Base-by-base conservation (phyloP, 345 rosid genomes). In the Arabidopsis arenosa region DNA sequence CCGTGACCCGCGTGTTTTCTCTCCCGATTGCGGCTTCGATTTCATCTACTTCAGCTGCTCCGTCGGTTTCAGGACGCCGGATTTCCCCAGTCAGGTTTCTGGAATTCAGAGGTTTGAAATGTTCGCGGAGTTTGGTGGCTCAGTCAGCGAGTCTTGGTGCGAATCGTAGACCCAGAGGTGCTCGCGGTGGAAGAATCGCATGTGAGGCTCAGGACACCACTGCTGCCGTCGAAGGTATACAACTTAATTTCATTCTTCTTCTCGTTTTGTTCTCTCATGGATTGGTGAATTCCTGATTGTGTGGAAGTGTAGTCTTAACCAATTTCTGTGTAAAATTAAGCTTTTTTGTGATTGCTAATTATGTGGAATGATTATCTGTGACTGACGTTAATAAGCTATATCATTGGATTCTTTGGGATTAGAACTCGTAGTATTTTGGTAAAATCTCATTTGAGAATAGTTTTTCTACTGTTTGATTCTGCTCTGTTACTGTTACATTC, bases 181-280 rank as follows among this genome's bases (percentile, higher is more conserved):
- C 58, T 45, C 79, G 72, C 13, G 63, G 70, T 36, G 75, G 66
- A 44, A 6, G 79, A 68, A 61, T 79, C 33, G 12, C 30, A 15
- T 73, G 66, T 37, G 82, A 73, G 39, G 47, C 82, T 68, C 79
- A 79, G 67, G 82, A 79, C 64, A 56, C 72, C 54, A 57, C 79
- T 12, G 76, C 79, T 18, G 75, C 75, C 48, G 79, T 75, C 36
- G 79, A 75, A 67, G 79, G 79, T 73, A 60, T 58, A 32, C 61
- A 55, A 3, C 61, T 41, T 37, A 30, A 40, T 17, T 58, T 57
- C 4, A 37, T 3, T 18, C 4, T 23, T 66, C 56, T 45, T 55
- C 48, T 55, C 40, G 12, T 47, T n/a, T 23, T 23, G 26, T 23
- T 23, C 26, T 23, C 26, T 23, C 2, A 47, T 47, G 18, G 21